Conservation (phyloP, 2,329 filamentous ascomycete genomes). For the Ceratocystis albifundus region DNA sequence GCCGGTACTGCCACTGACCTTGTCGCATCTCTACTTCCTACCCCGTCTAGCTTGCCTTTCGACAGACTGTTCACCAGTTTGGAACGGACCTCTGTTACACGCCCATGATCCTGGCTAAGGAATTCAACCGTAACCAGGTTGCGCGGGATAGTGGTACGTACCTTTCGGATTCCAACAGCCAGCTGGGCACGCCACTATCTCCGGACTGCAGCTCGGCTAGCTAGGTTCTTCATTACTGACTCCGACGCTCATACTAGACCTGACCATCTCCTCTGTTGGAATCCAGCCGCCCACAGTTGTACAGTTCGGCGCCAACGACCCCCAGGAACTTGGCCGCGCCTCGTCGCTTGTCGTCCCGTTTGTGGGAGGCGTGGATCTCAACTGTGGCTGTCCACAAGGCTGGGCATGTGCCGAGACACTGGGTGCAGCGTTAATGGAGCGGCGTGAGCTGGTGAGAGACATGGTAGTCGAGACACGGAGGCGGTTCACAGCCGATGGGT, state of each 20-base stretch:
- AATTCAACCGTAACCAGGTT: conserved; percentile 51
- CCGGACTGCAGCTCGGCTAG: background rate
- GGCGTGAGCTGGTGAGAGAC: conserved; percentile 51
- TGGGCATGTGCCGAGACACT: conserved; percentile 60
- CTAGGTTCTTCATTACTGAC: background rate
- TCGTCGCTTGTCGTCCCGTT: conserved; percentile 50
- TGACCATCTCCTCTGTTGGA: conserved; percentile 46
- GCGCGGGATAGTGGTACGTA: conserved; percentile 48
- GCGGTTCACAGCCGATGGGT: conserved; percentile 42
- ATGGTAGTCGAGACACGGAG: conserved; percentile 50
- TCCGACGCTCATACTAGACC: conserved; percentile 34
- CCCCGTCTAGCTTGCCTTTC: conserved; percentile 50
- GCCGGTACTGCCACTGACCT: background rate
- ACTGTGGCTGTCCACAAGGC: conserved; percentile 62
- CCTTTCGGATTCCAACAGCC: background rate
- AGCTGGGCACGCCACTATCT: background rate
- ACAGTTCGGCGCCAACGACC: conserved; percentile 54
- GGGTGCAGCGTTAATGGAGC: conserved; percentile 57
- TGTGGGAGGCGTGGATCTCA: conserved; percentile 55
- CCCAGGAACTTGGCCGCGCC: conserved; percentile 51
- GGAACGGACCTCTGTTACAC: conserved; percentile 58
- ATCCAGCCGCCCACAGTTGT: conserved; percentile 50
- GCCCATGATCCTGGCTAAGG: conserved; percentile 59
- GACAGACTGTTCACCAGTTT: conserved; percentile 53
- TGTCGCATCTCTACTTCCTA: conserved; percentile 21